Evolutionary conservation across 1,139 yeast species (phyloP).

Genomic region (Geotrichum europaeum): DNA sequence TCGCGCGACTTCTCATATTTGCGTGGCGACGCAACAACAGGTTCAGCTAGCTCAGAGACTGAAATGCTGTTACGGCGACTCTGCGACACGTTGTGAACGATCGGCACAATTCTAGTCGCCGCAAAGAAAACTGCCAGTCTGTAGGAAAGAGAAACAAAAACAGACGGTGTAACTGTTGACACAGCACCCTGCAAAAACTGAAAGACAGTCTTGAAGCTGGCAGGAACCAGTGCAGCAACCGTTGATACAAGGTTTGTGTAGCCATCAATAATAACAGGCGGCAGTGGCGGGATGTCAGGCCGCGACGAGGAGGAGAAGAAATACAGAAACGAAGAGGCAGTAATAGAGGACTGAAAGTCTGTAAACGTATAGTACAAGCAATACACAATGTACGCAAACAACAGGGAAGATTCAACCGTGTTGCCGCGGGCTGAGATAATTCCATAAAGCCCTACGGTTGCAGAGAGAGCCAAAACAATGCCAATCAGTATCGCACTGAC

Average conservation of each 20-base stretch:
- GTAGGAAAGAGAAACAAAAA: slow-evolving; percentile 73
- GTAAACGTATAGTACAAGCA: slow-evolving; percentile 90
- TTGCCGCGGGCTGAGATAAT: slow-evolving; percentile 78
- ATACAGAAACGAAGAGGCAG: slow-evolving; percentile 25
- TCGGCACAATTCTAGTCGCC: slow-evolving; percentile 88
- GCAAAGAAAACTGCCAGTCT: slow-evolving; percentile 85
- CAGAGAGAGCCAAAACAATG: slow-evolving; percentile 70
- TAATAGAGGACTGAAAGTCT: slow-evolving; percentile 44
- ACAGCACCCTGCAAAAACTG: slow-evolving; percentile 64
- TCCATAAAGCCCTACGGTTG: slow-evolving; percentile 74
- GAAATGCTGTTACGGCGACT: slow-evolving; percentile 5
- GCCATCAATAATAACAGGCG: slow-evolving; percentile 36
- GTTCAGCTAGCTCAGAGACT: background rate
- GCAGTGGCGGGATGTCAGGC: slow-evolving; percentile 32
- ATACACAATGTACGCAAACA: slow-evolving; percentile 86
- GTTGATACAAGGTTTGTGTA: slow-evolving; percentile 39
- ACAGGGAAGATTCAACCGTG: slow-evolving; percentile 77
- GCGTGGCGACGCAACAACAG: background rate
- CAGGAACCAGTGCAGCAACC: slow-evolving; percentile 42
- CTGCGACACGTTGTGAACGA: slow-evolving; percentile 22
- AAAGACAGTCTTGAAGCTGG: slow-evolving; percentile 53
- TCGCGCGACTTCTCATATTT: background rate
- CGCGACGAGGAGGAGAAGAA: slow-evolving; percentile 24
- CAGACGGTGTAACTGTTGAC: slow-evolving; percentile 74
- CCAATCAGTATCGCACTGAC: slow-evolving; percentile 81